Evolutionary conservation across 169 alveolate genomes (phyloP).

Genomic region (Plasmodium gonderi): DNA sequence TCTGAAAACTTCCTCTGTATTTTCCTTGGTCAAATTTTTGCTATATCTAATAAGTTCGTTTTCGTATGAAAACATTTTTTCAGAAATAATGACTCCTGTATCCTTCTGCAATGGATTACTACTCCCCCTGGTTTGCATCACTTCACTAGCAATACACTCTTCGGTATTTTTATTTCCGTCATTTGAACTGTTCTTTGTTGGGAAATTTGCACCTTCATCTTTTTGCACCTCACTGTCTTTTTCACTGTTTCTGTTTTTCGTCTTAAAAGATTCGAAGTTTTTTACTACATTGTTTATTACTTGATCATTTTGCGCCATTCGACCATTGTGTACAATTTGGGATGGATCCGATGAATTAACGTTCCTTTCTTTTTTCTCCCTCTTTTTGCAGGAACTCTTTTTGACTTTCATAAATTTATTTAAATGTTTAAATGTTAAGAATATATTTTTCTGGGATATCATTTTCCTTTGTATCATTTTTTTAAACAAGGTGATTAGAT

Average conservation of each 20-base stretch:
- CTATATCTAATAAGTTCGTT: background rate
- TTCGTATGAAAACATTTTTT: background rate
- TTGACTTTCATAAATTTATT: conserved; percentile 45
- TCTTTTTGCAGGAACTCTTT: conserved; percentile 1
- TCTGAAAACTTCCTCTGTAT: background rate
- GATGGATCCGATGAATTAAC: background rate
- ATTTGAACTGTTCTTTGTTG: background rate
- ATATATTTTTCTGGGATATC: conserved; percentile 68
- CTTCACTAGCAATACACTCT: background rate
- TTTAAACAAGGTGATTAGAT: conserved; percentile 45
- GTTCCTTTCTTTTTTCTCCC: background rate
- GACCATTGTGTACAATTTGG: background rate
- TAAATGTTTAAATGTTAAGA: conserved; percentile 32
- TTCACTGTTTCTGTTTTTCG: background rate
- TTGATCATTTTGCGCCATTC: background rate
- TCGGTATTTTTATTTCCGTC: background rate
- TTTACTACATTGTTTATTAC: conserved; percentile 21
- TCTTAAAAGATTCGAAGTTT: background rate
- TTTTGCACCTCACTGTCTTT: background rate
- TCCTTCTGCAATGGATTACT: background rate
- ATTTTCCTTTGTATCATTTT: conserved; percentile 53
- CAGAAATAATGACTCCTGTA: background rate
- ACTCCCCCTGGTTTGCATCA: background rate
- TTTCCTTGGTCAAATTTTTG: background rate
- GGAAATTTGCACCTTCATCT: background rate